These are phyloP conservation scores for Monilinia polystroma DNA, from an alignment of 2,329 filamentous ascomycete genomes.

Conservation along the genomic window DNA sequence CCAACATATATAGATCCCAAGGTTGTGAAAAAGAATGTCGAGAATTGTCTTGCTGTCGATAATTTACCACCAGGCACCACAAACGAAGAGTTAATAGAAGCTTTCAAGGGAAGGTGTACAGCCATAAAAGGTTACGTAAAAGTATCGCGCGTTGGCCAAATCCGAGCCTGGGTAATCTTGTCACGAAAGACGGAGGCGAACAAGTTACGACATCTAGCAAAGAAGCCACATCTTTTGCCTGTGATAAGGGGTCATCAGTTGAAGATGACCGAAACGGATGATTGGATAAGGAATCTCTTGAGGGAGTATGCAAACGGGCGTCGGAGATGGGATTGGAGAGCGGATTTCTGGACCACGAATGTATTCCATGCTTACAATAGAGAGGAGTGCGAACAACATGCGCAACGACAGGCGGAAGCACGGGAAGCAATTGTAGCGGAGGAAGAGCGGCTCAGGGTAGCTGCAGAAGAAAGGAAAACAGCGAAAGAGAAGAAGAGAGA, in stretches of 20 bases:
- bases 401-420: not conserved
- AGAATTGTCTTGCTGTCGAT: not conserved
- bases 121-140: conserved; percentile 14
- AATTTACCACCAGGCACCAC: not conserved
- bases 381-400: conserved; percentile 2
- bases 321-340: conserved; percentile 8
- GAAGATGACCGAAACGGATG: not conserved
- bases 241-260: not conserved
- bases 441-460: not conserved
- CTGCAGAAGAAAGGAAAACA: not conserved
- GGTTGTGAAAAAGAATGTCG: conserved; percentile 4
- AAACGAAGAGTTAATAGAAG: conserved; percentile 11
- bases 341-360: conserved; percentile 22
- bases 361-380: conserved; percentile 7
- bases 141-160: rapidly evolving
- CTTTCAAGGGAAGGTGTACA: conserved; percentile 6
- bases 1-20: conserved; percentile 10
- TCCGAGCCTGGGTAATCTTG: not conserved
- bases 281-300: not conserved
- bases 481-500: not conserved
- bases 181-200: conserved; percentile 4
- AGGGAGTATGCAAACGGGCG: not conserved
- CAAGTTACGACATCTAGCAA: not conserved
- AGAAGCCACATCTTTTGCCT: not conserved
- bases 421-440: not conserved